These are phyloP conservation scores for Trifolium dubium DNA, from an alignment of 306 rosid species.

Conservation along the genomic window DNA sequence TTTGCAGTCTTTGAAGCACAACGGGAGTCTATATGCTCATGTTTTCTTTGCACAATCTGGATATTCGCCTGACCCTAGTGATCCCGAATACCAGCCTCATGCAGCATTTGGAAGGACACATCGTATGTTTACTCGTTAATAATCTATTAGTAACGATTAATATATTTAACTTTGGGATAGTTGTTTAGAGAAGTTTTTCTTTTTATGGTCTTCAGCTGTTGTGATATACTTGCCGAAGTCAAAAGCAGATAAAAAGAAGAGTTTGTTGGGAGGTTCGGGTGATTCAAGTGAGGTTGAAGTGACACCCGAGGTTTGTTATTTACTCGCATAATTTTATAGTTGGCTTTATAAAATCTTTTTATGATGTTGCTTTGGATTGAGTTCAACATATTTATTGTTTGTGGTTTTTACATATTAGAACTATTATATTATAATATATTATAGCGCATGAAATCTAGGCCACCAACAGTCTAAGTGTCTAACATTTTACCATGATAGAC, in stretches of 20 bases:
- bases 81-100: constrained; percentile 84
- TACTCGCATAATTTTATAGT: constrained; percentile 25
- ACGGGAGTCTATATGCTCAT: constrained; percentile 84
- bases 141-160: not conserved
- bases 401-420: constrained; percentile 16
- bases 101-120: constrained; percentile 79
- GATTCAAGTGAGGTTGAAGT: constrained; percentile 61
- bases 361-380: constrained; percentile 11
- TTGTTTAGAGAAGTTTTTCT: constrained; percentile 27
- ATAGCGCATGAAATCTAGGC: not conserved
- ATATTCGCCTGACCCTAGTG: constrained; percentile 81
- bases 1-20: constrained; percentile 73
- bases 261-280: constrained; percentile 65
- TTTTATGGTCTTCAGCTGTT: constrained; percentile 67
- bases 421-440: constrained; percentile 27
- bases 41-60: constrained; percentile 93
- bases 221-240: constrained; percentile 80
- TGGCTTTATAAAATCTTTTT: constrained; percentile 18
- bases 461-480: not conserved
- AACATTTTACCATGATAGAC: not conserved
- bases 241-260: constrained; percentile 68
- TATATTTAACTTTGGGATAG: not conserved
- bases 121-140: constrained; percentile 50
- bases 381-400: constrained; percentile 15
- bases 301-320: constrained; percentile 59